phyloP scores from a whole-genome alignment of 164 flowering plant genomes.

The Cinnamomum chago region DNA sequence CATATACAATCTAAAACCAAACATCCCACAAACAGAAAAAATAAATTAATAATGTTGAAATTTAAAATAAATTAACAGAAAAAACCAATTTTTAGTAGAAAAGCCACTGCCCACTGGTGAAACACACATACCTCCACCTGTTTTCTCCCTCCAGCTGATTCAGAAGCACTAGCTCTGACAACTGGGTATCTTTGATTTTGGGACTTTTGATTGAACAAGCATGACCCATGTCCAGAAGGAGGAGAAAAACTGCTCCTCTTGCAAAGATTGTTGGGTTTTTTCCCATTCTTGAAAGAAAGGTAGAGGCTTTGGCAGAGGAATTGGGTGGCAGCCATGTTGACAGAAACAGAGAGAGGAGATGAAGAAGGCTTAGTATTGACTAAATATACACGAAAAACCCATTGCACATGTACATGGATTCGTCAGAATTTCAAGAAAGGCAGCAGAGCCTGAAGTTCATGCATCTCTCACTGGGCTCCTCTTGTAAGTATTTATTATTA shows the following conservation, averaged over 20 bases:
- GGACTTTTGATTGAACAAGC: conserved; percentile 11
- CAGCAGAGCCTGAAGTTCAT: too few species aligned
- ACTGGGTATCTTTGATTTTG: conserved; percentile 28
- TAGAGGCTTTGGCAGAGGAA: conserved; percentile 26
- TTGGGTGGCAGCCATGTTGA: conserved; percentile 42
- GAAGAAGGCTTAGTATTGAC: background rate
- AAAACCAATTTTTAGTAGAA: background rate
- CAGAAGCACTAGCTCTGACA: conserved; percentile 41
- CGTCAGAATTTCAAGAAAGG: too few species aligned
- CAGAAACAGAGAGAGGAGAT: background rate
- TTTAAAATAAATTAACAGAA: background rate
- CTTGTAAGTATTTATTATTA: too few species aligned
- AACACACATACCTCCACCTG: conserved; percentile 53
- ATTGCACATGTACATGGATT: too few species aligned
- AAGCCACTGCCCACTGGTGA: too few species aligned
- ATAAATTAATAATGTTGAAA: background rate
- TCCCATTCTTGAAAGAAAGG: conserved; percentile 18
- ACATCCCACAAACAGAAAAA: conserved; percentile 3
- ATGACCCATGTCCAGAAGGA: conserved; percentile 27
- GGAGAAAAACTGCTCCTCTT: conserved; percentile 15
- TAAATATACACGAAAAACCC: too few species aligned
- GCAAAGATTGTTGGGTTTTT: conserved; percentile 23
- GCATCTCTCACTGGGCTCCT: too few species aligned
- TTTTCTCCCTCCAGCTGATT: conserved; percentile 28
- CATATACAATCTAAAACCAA: conserved; percentile 57